These are phyloP conservation scores for Spizellomyces punctatus DNA, from an alignment of 192 early-diverging fungal genomes.

Conservation along the genomic window DNA sequence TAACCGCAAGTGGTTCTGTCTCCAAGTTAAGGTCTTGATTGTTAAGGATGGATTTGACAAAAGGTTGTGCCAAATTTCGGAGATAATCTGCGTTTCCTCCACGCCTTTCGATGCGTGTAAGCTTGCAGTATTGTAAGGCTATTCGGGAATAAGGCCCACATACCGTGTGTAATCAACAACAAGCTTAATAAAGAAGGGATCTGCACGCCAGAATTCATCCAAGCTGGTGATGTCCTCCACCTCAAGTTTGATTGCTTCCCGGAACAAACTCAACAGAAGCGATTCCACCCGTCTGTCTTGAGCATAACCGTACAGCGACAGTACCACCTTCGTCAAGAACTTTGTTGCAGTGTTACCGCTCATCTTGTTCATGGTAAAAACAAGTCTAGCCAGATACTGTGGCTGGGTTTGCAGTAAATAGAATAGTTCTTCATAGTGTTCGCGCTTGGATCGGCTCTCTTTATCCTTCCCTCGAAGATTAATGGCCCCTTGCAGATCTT, in stretches of 20 bases:
- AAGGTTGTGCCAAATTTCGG: constrained; percentile 77
- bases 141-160: neutral
- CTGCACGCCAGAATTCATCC: constrained; percentile 91
- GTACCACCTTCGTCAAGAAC: constrained; percentile 85
- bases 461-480: constrained; percentile 85
- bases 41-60: constrained; percentile 78
- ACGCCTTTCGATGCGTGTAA: constrained; percentile 52
- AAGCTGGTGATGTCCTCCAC: constrained; percentile 78
- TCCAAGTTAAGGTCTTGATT: constrained; percentile 85
- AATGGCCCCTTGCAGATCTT: constrained; percentile 47
- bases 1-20: constrained; percentile 67
- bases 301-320: constrained; percentile 95
- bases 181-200: constrained; percentile 97
- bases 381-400: constrained; percentile 80
- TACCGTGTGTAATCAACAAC: constrained; percentile 92
- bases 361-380: constrained; percentile 87
- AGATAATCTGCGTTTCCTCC: constrained; percentile 94
- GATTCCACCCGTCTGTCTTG: constrained; percentile 97
- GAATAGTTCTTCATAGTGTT: constrained; percentile 91
- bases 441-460: constrained; percentile 73
- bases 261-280: constrained; percentile 90
- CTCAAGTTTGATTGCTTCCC: constrained; percentile 81
- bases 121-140: constrained; percentile 3
- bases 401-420: constrained; percentile 98
- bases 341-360: constrained; percentile 68